Percentiles rank a stretch among this genome's conserved stretches.
Conservation (phyloP, 345 rosid genomes). For the Pistacia atlantica region DNA sequence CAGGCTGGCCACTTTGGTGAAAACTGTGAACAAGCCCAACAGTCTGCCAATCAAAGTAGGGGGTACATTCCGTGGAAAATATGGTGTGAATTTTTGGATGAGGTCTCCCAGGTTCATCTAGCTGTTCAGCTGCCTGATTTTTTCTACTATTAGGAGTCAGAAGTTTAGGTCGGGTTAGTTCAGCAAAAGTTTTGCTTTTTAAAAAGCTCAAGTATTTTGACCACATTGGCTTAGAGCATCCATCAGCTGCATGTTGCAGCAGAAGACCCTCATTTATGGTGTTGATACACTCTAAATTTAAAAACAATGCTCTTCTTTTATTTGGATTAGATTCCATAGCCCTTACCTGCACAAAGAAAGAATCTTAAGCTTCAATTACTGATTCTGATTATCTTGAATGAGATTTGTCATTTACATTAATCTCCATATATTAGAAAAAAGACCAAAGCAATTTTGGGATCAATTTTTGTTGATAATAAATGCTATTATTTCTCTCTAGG, state of each 20-base stretch:
- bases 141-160: conserved; percentile 38
- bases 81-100: conserved; percentile 87
- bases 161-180: conserved; percentile 73
- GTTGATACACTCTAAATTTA: conserved; percentile 83
- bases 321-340: conserved; percentile 66
- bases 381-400: background rate
- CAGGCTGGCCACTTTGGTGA: conserved; percentile 89
- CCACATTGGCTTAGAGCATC: conserved; percentile 87
- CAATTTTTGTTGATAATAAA: conserved; percentile 11
- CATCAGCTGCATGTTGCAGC: conserved; percentile 68
- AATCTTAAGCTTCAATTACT: background rate
- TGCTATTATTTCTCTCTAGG: background rate
- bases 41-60: conserved; percentile 98
- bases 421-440: background rate
- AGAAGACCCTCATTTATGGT: conserved; percentile 91
- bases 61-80: conserved; percentile 91
- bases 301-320: conserved; percentile 54
- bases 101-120: conserved; percentile 47
- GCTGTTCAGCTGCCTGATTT: conserved; percentile 40
- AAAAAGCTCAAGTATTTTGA: conserved; percentile 88
- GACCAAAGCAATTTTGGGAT: conserved; percentile 2
- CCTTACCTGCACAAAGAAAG: conserved; percentile 52
- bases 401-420: background rate
- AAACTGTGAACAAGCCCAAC: conserved; percentile 96
- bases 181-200: conserved; percentile 89